Evolutionary conservation across 2,329 filamentous ascomycete genomes (phyloP).

Genomic region (Talaromyces sp.): DNA sequence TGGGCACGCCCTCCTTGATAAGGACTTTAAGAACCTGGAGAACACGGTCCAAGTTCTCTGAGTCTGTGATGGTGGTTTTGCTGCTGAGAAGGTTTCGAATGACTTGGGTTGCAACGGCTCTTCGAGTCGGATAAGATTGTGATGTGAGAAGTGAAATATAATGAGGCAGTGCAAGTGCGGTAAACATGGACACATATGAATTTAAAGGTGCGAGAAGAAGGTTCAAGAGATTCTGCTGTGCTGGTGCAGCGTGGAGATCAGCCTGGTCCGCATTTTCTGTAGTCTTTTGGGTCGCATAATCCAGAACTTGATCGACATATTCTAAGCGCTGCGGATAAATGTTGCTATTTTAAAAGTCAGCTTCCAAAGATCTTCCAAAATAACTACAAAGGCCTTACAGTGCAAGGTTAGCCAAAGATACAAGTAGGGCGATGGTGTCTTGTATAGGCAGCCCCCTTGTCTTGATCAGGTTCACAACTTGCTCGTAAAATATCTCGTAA

Average conservation of each 20-base stretch:
- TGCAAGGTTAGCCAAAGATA: constrained; percentile 89
- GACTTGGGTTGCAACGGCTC: constrained; percentile 86
- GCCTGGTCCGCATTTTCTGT: constrained; percentile 86
- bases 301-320: constrained; percentile 90
- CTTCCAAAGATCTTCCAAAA: background rate
- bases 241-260: constrained; percentile 82
- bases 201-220: constrained; percentile 87
- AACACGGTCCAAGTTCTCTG: constrained; percentile 78
- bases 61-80: constrained; percentile 70
- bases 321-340: constrained; percentile 90
- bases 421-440: constrained; percentile 86
- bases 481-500: constrained; percentile 92
- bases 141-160: constrained; percentile 86
- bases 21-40: constrained; percentile 83
- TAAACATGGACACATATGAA: constrained; percentile 89
- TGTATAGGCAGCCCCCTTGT: constrained; percentile 86
- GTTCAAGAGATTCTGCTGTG: constrained; percentile 82
- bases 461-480: constrained; percentile 85
- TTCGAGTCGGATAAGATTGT: constrained; percentile 85
- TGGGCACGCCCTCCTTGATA: constrained; percentile 85
- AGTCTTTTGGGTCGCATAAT: constrained; percentile 81
- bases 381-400: constrained; percentile 44
- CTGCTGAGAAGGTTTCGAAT: constrained; percentile 76
- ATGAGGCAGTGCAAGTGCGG: constrained; percentile 84
- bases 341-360: constrained; percentile 46